phyloP scores from a whole-genome alignment of 495 filamentous ascomycete species.

The Penicillium tannophilum region DNA sequence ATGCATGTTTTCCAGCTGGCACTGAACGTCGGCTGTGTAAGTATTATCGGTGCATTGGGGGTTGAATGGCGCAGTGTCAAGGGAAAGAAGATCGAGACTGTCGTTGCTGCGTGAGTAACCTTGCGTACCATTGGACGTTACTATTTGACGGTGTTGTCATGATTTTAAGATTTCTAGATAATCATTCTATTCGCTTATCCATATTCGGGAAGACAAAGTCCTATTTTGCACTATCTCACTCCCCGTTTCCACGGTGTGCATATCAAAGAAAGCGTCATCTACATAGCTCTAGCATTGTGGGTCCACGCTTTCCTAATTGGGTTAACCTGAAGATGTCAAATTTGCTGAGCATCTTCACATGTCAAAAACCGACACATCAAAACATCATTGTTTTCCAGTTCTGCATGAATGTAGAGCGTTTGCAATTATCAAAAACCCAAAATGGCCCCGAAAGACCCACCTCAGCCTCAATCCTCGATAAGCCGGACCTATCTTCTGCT shows the following conservation, averaged over 20 bases:
- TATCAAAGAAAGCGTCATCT: no score
- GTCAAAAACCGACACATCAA: not conserved
- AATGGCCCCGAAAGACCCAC: conserved; percentile 7
- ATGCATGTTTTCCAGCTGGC: conserved; percentile 50
- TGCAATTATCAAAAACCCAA: not conserved
- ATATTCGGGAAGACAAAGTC: no score
- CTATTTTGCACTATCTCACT: no score
- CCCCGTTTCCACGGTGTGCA: no score
- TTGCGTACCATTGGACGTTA: not conserved
- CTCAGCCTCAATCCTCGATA: conserved; percentile 12
- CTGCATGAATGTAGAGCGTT: not conserved
- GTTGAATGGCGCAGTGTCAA: conserved; percentile 64
- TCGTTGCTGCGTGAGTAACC: not conserved
- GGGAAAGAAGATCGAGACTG: not conserved
- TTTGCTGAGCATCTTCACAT: conserved; percentile 2
- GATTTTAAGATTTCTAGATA: not conserved
- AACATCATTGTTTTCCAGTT: not conserved
- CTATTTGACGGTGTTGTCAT: not conserved
- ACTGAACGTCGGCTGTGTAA: conserved; percentile 49
- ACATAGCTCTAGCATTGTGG: not conserved
- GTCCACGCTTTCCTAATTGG: not conserved
- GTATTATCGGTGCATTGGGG: conserved; percentile 36
- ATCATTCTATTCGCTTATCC: not conserved
- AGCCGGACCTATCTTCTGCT: conserved; percentile 59
- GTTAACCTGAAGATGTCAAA: conserved; percentile 7